Percentiles rank a stretch among this genome's conserved stretches.
Evolutionary conservation across 345 rosid genomes (phyloP).

Genomic region (Acer yangbiense): DNA sequence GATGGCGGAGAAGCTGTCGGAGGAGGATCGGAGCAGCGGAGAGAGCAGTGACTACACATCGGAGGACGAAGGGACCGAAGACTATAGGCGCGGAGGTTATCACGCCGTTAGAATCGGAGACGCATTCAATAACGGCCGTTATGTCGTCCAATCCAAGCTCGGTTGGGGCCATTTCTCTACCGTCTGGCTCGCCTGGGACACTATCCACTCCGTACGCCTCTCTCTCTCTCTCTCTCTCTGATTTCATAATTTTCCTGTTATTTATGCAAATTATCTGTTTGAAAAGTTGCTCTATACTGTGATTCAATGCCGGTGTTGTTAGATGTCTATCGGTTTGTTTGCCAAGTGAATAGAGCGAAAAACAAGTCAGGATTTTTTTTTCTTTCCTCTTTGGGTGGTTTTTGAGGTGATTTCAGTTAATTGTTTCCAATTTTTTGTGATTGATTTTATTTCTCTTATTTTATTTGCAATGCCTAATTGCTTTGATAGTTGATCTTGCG

Average conservation of each 20-base stretch:
- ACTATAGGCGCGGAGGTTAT: slow-evolving; percentile 72
- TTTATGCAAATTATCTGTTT: background rate
- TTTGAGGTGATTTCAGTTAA: background rate
- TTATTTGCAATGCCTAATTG: background rate
- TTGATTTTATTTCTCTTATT: background rate
- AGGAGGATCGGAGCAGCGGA: slow-evolving; percentile 40
- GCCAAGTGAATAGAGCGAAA: background rate
- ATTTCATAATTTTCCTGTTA: background rate
- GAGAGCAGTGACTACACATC: slow-evolving; percentile 63
- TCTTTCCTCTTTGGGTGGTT: background rate
- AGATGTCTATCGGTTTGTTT: background rate
- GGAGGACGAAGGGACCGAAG: slow-evolving; percentile 77
- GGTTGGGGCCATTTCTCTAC: slow-evolving; percentile 91
- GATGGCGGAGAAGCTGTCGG: slow-evolving; percentile 45
- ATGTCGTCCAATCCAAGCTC: slow-evolving; percentile 67
- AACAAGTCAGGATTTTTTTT: background rate
- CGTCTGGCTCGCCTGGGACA: slow-evolving; percentile 85
- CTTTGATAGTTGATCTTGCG: background rate
- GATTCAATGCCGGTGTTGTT: background rate
- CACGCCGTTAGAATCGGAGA: slow-evolving; percentile 73
- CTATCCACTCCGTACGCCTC: slow-evolving; percentile 42
- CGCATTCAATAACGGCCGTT: slow-evolving; percentile 60
- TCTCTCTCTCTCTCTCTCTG: background rate
- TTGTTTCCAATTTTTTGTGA: too few species aligned
- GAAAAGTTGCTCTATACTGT: background rate